Conservation (phyloP, 495 filamentous ascomycete species). For the Tuber microsphaerosporum region DNA sequence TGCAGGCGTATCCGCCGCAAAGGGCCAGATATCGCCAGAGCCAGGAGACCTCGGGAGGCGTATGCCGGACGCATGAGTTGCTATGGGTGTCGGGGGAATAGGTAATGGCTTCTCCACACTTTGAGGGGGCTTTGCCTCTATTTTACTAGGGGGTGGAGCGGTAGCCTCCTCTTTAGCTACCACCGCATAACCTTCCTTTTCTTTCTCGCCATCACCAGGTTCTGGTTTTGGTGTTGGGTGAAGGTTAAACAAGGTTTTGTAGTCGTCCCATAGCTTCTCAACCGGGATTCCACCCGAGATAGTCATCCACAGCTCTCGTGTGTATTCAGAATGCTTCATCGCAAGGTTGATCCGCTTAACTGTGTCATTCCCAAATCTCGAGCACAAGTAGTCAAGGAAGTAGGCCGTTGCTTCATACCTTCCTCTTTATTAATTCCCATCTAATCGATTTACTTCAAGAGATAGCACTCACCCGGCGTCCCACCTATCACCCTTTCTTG, state of each 20-base stretch:
- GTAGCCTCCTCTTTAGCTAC: not conserved
- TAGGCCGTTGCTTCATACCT: conserved; percentile 82
- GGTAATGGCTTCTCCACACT: not conserved
- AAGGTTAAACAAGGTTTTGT: conserved; percentile 43
- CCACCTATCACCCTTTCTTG: conserved; percentile 58
- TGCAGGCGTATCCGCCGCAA: not conserved
- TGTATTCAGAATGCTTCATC: conserved; percentile 53
- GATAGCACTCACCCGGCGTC: conserved; percentile 55
- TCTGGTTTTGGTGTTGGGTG: not conserved
- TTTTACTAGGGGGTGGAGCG: not conserved
- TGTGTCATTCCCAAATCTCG: conserved; percentile 59
- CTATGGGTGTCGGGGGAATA: not conserved
- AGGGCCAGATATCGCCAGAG: not conserved
- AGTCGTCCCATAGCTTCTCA: conserved; percentile 66
- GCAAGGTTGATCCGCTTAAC: conserved; percentile 69
- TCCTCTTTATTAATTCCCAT: not conserved
- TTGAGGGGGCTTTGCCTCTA: not conserved
- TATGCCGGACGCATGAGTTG: not conserved
- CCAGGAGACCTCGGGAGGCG: not conserved
- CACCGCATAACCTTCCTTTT: not conserved
- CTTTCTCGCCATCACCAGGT: conserved; percentile 6
- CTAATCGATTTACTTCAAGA: not conserved
- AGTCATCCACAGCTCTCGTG: conserved; percentile 57
- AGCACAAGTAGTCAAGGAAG: conserved; percentile 72
- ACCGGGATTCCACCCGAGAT: conserved; percentile 61